Evolutionary conservation across 1,139 yeast species (phyloP).

Genomic region (Pneumocystis murina): DNA sequence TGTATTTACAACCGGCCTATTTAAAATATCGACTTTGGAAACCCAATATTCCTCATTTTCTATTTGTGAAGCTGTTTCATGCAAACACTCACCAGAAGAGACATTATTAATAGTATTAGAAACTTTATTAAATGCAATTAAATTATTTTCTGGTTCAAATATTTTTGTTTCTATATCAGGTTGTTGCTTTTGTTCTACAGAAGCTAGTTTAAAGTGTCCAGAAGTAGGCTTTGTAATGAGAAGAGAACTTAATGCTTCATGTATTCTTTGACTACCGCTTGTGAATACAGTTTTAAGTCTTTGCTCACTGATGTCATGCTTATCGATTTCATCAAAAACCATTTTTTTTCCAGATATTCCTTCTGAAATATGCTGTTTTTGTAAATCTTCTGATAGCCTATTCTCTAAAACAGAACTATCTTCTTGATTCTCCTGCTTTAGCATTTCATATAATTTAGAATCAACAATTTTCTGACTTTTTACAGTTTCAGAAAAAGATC

Average conservation of each 20-base stretch:
- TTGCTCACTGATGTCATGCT: not conserved
- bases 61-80: not conserved
- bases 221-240: not conserved
- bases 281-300: not conserved
- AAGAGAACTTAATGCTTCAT: not conserved
- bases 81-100: not conserved
- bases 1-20: not conserved
- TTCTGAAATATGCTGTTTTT: not conserved
- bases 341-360: not conserved
- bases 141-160: not conserved
- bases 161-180: not conserved
- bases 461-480: constrained; percentile 4
- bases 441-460: not conserved
- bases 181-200: not conserved
- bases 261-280: not conserved
- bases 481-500: constrained; percentile 13
- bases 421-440: not conserved
- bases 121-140: not conserved
- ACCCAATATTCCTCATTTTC: not conserved
- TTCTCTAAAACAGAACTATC: not conserved
- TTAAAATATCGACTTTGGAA: not conserved
- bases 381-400: not conserved
- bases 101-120: not conserved
- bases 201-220: not conserved
- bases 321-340: not conserved